A percentile compares a stretch with the other conserved stretches of the same genome.
phyloP scores from a whole-genome alignment of 805 yeast genomes.

The Monosporozyma servazzii region DNA sequence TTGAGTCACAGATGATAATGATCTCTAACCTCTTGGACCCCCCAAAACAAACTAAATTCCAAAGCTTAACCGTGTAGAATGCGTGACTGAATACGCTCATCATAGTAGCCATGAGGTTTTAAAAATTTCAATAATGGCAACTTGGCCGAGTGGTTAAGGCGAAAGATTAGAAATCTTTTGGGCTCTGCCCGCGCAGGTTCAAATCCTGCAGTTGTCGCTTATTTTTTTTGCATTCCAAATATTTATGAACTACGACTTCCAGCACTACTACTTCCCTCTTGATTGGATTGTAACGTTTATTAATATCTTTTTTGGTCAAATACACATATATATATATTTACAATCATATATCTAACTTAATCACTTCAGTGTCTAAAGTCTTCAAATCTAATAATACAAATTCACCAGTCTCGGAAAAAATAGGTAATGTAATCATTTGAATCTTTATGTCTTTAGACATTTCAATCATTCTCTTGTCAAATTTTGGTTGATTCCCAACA shows the following conservation, averaged over 20 bases:
- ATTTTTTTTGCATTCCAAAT: not conserved
- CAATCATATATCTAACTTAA: slow-evolving; percentile 27
- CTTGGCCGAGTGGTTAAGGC: slow-evolving; percentile 61
- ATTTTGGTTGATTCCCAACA: slow-evolving; percentile 73
- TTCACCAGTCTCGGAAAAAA: slow-evolving; percentile 56
- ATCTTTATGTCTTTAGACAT: slow-evolving; percentile 35
- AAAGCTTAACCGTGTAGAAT: no score
- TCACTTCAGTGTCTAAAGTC: slow-evolving; percentile 45
- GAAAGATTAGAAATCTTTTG: slow-evolving; percentile 51
- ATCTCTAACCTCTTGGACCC: no score
- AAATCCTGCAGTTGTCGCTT: slow-evolving; percentile 66
- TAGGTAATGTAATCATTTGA: slow-evolving; percentile 59
- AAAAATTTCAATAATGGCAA: slow-evolving; percentile 24
- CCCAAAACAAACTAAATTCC: no score
- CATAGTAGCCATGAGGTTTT: not conserved
- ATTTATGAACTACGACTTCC: no score
- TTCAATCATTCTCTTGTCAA: slow-evolving; percentile 37
- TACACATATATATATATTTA: not conserved
- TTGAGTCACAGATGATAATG: no score
- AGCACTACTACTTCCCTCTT: no score
- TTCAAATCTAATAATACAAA: slow-evolving; percentile 52
- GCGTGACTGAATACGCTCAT: no score
- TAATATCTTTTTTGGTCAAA: not conserved
- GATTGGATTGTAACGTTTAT: no score
- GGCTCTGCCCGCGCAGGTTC: slow-evolving; percentile 56